Percentiles rank a stretch among this genome's conserved stretches.
Evolutionary conservation across 169 alveolate genomes (phyloP).

Genomic region (Perkinsus olseni): DNA sequence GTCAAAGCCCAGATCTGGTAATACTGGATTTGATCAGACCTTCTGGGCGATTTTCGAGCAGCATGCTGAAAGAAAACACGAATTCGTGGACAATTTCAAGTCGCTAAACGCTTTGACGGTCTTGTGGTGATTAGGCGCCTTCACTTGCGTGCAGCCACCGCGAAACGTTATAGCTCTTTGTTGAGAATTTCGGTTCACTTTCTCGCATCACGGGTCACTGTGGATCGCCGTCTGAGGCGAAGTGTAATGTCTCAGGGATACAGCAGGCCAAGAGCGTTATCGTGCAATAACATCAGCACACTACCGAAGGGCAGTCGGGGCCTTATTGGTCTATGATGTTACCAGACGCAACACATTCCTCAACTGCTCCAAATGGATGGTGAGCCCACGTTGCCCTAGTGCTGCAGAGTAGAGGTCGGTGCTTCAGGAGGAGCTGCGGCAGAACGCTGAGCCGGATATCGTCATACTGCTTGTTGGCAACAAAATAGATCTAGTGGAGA

Average conservation of each 20-base stretch:
- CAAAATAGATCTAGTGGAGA: constrained; percentile 89
- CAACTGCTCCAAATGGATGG: constrained; percentile 67
- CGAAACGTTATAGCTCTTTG: no score
- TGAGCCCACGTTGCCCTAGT: constrained; percentile 72
- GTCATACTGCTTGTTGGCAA: constrained; percentile 97
- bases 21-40: neutral
- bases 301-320: constrained; percentile 92
- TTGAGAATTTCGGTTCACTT: no score
- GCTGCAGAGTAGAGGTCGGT: no score
- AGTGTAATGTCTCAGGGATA: constrained; percentile 56
- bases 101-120: no score
- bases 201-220: no score
- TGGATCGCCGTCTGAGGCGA: no score
- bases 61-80: no score
- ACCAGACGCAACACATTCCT: constrained; percentile 78
- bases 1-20: constrained; percentile 87
- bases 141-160: no score
- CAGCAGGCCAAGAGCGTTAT: constrained; percentile 91
- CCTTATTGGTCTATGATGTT: constrained; percentile 86
- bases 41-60: no score
- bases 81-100: no score
- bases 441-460: constrained; percentile 93
- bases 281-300: constrained; percentile 87
- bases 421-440: constrained; percentile 84
- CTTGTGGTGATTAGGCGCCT: no score